phyloP scores from a whole-genome alignment of 495 filamentous ascomycete species.

The Xylaria telfairii region DNA sequence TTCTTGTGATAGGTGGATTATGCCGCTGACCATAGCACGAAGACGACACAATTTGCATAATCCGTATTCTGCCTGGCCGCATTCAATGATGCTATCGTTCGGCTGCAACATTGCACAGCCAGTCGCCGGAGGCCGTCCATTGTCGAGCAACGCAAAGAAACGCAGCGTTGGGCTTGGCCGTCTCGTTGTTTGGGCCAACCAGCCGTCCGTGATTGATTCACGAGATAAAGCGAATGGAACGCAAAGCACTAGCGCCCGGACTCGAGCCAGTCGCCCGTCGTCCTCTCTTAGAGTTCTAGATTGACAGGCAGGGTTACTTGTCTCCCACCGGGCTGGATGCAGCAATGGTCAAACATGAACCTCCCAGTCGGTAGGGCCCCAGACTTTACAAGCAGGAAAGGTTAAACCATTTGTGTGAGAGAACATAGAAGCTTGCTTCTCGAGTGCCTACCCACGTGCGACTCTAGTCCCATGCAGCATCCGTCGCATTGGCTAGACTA shows the following conservation, averaged over 20 bases:
- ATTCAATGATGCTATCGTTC: slow-evolving; percentile 31
- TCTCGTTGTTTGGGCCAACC: slow-evolving; percentile 21
- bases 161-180: slow-evolving; percentile 24
- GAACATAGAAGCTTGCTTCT: not conserved
- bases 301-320: slow-evolving; percentile 14
- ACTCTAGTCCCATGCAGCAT: slow-evolving; percentile 13
- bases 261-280: slow-evolving; percentile 10
- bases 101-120: slow-evolving; percentile 45
- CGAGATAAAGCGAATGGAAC: not conserved
- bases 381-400: slow-evolving; percentile 1
- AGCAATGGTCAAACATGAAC: slow-evolving; percentile 16
- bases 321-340: slow-evolving; percentile 11
- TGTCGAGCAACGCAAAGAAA: slow-evolving; percentile 25
- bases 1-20: slow-evolving; percentile 41
- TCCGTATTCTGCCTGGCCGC: slow-evolving; percentile 36
- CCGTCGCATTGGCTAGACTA: slow-evolving; percentile 15
- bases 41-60: slow-evolving; percentile 45
- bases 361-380: slow-evolving; percentile 20
- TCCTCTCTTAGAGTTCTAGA: slow-evolving; percentile 3
- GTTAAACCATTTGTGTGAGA: slow-evolving; percentile 14
- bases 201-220: slow-evolving; percentile 19
- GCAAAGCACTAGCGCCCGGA: slow-evolving; percentile 18
- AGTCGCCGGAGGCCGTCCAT: slow-evolving; percentile 39
- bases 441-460: not conserved
- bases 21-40: slow-evolving; percentile 39